phyloP scores from a whole-genome alignment of 257 asterid genomes.

The Fraxinus anomala region DNA sequence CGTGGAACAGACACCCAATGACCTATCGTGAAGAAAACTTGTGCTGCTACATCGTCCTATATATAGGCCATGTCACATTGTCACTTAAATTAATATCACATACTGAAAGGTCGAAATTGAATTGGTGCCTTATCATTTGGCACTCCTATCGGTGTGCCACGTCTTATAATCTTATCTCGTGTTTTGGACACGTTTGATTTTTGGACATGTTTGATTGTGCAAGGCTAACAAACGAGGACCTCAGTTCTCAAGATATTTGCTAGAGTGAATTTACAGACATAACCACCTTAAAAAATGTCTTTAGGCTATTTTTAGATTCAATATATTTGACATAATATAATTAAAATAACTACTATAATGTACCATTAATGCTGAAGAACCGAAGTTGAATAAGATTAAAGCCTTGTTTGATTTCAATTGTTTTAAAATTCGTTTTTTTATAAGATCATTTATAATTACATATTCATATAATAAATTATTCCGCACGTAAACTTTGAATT shows the following conservation, averaged over 20 bases:
- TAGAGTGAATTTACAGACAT: neutral
- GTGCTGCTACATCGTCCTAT: neutral
- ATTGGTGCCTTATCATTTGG: conserved; percentile 20
- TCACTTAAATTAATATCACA: conserved; percentile 13
- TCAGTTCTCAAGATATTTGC: neutral
- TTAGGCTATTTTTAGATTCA: too few relatives aligned
- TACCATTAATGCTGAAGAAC: too few relatives aligned
- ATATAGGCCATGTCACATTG: neutral
- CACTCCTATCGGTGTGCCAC: conserved; percentile 10
- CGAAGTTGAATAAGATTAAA: too few relatives aligned
- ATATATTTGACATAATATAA: too few relatives aligned
- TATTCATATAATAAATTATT: too few relatives aligned
- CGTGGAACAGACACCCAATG: neutral
- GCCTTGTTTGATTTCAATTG: too few relatives aligned
- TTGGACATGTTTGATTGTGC: neutral
- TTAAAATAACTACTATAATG: too few relatives aligned
- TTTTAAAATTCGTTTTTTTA: too few relatives aligned
- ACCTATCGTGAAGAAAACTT: neutral
- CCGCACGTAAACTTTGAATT: too few relatives aligned
- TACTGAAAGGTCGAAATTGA: neutral
- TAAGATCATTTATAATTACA: too few relatives aligned
- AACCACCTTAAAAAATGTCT: neutral
- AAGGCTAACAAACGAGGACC: neutral
- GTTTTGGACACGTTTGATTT: neutral
- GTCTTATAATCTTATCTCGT: conserved; percentile 13